Base-by-base conservation (phyloP, 2,329 filamentous ascomycete species). In the Apiospora saccharicola region DNA sequence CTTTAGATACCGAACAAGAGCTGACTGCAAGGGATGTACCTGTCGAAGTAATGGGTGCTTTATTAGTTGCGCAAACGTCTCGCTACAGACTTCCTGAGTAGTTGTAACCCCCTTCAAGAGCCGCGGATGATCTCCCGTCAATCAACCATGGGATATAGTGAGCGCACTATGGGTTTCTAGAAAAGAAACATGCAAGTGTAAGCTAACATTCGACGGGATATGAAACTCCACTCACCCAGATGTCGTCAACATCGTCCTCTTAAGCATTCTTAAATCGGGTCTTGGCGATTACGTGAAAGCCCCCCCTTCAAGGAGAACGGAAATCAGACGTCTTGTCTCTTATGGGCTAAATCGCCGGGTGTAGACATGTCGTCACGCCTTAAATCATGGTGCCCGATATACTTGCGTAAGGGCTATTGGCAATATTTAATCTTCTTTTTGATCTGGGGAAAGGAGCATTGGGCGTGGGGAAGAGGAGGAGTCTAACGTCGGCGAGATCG, bases 401-500 rank as follows among this genome's bases (percentile, higher is more conserved):
- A 24, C n/a, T 24, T 26, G 14, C 24, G 10, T 7, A n/a, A 13
- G 30, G 19, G 30, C 30, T 37, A 41, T 41, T 64, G 57, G 22
- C 57, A 64, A 64, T 64, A 64, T 6, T n/a, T 3, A 64, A 24
- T 64, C 34, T 10, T 64, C 34, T 12, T n/a, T n/a, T n/a, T 1
- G 19, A 61, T 61, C 53, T 12, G 53, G 53, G 53, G 53, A 61
- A 61, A 12, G 30, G 5, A 61, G 19, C 22, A 22, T 61, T 61
- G 53, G 19, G 46, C 46, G 46, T 22, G 44, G 51, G 51, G 53
- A 22, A 37, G 26, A 19, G 26, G n/a, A n/a, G 46, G 26, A 61
- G 53, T 34, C 53, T 34, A 61, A 61, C 16, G 53, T 61, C 53
- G 53, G 53, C 19, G 53, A 61, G 53, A 61, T 61, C 53, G 53